These are phyloP conservation scores for Acanthochlamys bracteata DNA, from an alignment of 106 monocot genomes.

Conservation along the genomic window DNA sequence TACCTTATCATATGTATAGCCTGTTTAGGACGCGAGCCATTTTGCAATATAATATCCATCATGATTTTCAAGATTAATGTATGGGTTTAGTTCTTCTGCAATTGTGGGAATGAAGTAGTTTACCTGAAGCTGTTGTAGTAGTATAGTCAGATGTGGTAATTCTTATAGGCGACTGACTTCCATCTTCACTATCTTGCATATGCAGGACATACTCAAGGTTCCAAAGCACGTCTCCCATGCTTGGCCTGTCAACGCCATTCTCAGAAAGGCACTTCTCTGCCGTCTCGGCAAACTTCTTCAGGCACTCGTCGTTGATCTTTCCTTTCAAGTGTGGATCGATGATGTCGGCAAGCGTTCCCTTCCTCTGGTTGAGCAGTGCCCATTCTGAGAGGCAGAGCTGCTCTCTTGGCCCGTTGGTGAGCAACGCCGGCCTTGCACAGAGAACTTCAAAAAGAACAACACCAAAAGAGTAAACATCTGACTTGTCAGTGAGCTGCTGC, in stretches of 20 bases:
- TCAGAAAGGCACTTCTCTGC: slow-evolving; percentile 65
- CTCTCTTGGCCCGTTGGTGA: slow-evolving; percentile 45
- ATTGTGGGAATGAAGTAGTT: too few relatives aligned
- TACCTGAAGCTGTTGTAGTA: too few relatives aligned
- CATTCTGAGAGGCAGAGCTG: slow-evolving; percentile 67
- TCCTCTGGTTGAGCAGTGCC: slow-evolving; percentile 36
- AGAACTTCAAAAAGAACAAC: slow-evolving; percentile 76
- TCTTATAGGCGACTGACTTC: too few relatives aligned
- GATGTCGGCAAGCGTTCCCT: slow-evolving; percentile 33
- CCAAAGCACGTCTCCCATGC: slow-evolving; percentile 89
- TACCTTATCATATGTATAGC: too few relatives aligned
- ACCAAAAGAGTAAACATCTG: slow-evolving; percentile 83
- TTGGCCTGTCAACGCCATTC: slow-evolving; percentile 47
- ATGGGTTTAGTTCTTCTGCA: too few relatives aligned
- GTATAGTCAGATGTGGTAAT: too few relatives aligned
- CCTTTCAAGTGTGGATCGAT: slow-evolving; percentile 45
- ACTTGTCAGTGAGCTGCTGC: slow-evolving; percentile 76
- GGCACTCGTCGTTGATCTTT: slow-evolving; percentile 44
- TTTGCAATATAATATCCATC: too few relatives aligned
- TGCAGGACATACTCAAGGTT: slow-evolving; percentile 64
- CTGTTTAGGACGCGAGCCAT: too few relatives aligned
- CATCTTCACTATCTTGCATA: slow-evolving; percentile 36
- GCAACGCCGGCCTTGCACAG: slow-evolving; percentile 56
- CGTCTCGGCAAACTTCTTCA: slow-evolving; percentile 52
- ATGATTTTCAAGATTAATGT: too few relatives aligned